Conservation (phyloP, 2,329 filamentous ascomycete genomes). For the Lachnellula suecica region DNA sequence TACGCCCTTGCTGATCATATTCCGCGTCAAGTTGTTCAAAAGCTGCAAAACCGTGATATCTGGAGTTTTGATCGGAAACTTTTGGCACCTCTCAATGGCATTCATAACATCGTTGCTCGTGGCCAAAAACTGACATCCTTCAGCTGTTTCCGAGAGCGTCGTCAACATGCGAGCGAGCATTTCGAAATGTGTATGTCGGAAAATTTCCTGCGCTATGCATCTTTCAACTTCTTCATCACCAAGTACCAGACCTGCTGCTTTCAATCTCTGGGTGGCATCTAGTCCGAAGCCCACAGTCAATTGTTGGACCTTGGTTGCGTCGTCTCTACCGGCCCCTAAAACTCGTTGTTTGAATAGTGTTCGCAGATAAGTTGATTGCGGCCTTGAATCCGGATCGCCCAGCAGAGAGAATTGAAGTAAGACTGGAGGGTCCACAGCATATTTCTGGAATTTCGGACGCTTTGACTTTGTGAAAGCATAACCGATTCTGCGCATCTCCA, state of each 20-base stretch:
- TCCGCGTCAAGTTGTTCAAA: conserved; percentile 19
- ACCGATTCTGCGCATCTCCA: not conserved
- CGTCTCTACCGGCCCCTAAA: conserved; percentile 1
- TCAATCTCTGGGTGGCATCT: conserved; percentile 2
- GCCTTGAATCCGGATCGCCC: conserved; percentile 19
- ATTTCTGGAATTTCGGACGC: not conserved
- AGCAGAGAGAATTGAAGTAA: conserved; percentile 23
- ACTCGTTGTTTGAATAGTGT: not conserved
- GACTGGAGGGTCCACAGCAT: conserved; percentile 16
- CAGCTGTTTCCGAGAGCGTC: conserved; percentile 14
- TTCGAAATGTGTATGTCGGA: not conserved
- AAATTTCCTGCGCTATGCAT: not conserved
- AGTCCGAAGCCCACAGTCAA: conserved; percentile 5
- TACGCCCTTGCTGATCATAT: conserved; percentile 14
- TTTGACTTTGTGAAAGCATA: not conserved
- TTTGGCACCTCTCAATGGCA: conserved; percentile 6
- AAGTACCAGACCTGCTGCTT: conserved; percentile 3
- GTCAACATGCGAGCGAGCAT: conserved; percentile 8
- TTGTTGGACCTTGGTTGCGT: conserved; percentile 5
- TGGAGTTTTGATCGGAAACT: too few species aligned
- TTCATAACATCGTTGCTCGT: conserved; percentile 1
- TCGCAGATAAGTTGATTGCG: not conserved
- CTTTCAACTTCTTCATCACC: not conserved
- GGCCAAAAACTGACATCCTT: conserved; percentile 18
- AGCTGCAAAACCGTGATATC: conserved; percentile 2